Evolutionary conservation across 2,329 filamentous ascomycete species (phyloP), one percentile per base, ranked within the genome.

Genomic region (Colletotrichum orbiculare): DNA sequence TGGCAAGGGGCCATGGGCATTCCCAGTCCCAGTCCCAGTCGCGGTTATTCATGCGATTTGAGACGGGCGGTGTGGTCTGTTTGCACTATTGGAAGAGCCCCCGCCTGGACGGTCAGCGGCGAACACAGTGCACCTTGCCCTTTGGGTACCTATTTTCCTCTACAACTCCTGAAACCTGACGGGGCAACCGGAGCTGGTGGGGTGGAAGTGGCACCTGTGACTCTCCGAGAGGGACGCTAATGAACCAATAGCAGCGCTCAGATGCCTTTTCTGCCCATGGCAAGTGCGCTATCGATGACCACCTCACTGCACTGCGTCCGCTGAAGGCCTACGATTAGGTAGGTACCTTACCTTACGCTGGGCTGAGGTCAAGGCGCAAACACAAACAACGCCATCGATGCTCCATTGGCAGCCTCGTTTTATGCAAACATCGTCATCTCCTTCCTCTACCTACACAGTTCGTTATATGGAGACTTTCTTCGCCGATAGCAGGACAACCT

Each of bases 81-180:
- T 15, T 38, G 46, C 54, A 50, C 54, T 58, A 43, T 43, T 58
- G 54, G 45, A 17, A 41, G 33, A 11, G 15, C 15, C 9, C 39
- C 33, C 53, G 34, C 48, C 49, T 54, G 50, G 38, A 4, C 38
- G 53, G 42, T 41, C 33, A 38, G 38, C 45, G 46, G 43, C 45
- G 45, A 57, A 49, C 37, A 57, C 45, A 34, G 54, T 57, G 54
- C 45, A 48, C 54, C 39, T 25, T 25, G n/a, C n/a, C 38, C 12
- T 13, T 13, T 9, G 38, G 38, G 38, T 3, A 13, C 38, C 38
- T 13, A 9, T 41, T 6, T 41, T n/a, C 46, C 42, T 38, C 53
- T 50, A 57, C 54, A 52, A 8, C 41, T 48, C 70, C 69, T 69
- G 72, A 70, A 62, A 69, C 68, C 73, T 77, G 75, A 74, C 76